Evolutionary conservation across 2,329 filamentous ascomycete genomes (phyloP).

Genomic region (Zasmidium angulare): DNA sequence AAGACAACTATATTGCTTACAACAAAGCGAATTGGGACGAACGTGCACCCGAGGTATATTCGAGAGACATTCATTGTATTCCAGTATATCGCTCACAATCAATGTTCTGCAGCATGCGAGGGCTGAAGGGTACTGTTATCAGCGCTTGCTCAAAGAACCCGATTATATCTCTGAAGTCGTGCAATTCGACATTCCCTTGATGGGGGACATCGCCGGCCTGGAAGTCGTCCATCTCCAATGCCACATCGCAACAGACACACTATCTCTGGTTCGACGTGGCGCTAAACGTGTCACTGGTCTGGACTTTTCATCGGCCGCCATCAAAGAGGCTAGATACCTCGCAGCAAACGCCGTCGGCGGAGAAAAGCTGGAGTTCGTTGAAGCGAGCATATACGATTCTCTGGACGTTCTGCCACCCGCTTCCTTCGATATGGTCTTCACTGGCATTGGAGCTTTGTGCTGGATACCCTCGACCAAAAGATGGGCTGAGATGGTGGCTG

Average conservation of each 20-base stretch:
- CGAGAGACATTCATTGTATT: background rate
- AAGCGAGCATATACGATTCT: slow-evolving; percentile 17
- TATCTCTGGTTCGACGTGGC: slow-evolving; percentile 23
- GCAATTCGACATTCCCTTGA: slow-evolving; percentile 20
- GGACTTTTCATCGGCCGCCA: slow-evolving; percentile 19
- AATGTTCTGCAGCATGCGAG: slow-evolving; percentile 17
- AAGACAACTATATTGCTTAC: slow-evolving; percentile 11
- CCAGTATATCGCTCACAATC: background rate
- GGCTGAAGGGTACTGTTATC: slow-evolving; percentile 14
- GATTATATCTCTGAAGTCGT: slow-evolving; percentile 18
- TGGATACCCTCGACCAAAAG: slow-evolving; percentile 21
- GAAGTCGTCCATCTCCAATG: slow-evolving; percentile 25
- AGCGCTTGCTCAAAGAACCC: slow-evolving; percentile 10
- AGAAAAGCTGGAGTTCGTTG: slow-evolving; percentile 17
- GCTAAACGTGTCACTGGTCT: slow-evolving; percentile 21
- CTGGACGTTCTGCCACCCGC: slow-evolving; percentile 2
- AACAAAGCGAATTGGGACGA: slow-evolving; percentile 27
- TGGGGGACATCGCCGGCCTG: slow-evolving; percentile 8
- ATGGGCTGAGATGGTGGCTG: slow-evolving; percentile 18
- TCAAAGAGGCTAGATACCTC: slow-evolving; percentile 15
- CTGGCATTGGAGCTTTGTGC: slow-evolving; percentile 23
- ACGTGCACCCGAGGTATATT: slow-evolving; percentile 18
- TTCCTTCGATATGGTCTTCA: slow-evolving; percentile 23
- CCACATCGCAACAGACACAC: slow-evolving; percentile 26
- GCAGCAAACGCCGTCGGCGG: slow-evolving; percentile 13